Conservation (phyloP, 768 basidiomycete genomes). For the Mrakia blollopis region DNA sequence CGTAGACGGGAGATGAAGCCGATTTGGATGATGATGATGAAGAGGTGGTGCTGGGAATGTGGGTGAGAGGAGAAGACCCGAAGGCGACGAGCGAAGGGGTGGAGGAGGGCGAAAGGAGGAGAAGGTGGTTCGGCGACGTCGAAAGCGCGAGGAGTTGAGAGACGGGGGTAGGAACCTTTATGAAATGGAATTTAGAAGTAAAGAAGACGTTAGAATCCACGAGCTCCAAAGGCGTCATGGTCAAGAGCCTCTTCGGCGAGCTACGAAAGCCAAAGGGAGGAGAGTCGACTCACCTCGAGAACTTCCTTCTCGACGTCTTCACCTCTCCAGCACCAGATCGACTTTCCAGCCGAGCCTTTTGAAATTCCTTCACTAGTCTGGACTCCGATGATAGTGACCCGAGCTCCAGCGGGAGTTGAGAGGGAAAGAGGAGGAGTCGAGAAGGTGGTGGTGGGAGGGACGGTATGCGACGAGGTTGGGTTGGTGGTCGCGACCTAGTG, state of each 20-base stretch:
- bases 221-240: neutral
- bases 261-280: neutral
- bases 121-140: constrained; percentile 16
- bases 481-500: constrained; percentile 8
- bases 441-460: constrained; percentile 29
- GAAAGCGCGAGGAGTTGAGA: constrained; percentile 12
- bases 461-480: constrained; percentile 28
- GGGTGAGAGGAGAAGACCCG: constrained; percentile 17
- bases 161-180: constrained; percentile 5
- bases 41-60: neutral
- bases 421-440: constrained; percentile 19
- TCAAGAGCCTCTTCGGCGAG: neutral
- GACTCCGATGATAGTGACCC: constrained; percentile 10
- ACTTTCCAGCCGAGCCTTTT: neutral
- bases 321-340: constrained; percentile 22
- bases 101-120: constrained; percentile 8
- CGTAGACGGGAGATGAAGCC: constrained; percentile 1
- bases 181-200: no score
- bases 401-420: neutral
- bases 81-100: constrained; percentile 2
- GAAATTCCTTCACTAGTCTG: neutral
- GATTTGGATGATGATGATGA: constrained; percentile 2
- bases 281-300: constrained; percentile 14
- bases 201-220: neutral
- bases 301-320: constrained; percentile 25